phyloP scores from a whole-genome alignment of 2,329 filamentous ascomycete genomes.

The Stagonosporopsis cucurbitacearum region DNA sequence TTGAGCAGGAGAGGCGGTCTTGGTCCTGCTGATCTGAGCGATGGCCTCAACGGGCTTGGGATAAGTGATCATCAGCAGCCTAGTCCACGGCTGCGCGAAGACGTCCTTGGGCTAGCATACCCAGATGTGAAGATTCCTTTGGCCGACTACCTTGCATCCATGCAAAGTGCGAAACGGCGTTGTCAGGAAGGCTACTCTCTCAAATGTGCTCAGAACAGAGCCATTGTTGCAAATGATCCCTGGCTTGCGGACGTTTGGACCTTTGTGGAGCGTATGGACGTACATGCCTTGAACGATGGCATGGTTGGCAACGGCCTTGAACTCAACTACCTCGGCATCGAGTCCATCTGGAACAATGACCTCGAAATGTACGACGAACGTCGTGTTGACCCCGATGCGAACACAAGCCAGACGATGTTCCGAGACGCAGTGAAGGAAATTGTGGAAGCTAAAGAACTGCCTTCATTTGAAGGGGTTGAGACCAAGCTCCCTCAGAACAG shows the following conservation, averaged over 20 bases:
- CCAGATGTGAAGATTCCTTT: constrained; percentile 43
- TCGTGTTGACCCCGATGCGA: constrained; percentile 45
- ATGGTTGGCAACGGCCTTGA: constrained; percentile 74
- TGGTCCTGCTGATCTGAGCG: constrained; percentile 35
- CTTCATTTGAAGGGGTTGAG: constrained; percentile 66
- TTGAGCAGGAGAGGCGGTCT: constrained; percentile 37
- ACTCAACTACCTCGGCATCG: constrained; percentile 76
- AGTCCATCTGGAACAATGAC: constrained; percentile 73
- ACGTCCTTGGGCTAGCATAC: constrained; percentile 46
- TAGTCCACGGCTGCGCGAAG: constrained; percentile 47
- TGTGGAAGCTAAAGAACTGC: constrained; percentile 67
- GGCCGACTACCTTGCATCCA: constrained; percentile 42
- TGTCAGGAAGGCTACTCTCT: constrained; percentile 64
- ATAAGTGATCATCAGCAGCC: constrained; percentile 28
- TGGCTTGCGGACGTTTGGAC: constrained; percentile 83
- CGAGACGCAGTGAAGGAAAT: constrained; percentile 64
- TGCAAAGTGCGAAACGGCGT: constrained; percentile 56
- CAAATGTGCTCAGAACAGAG: constrained; percentile 68
- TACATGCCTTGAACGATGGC: constrained; percentile 69
- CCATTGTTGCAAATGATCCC: constrained; percentile 72
- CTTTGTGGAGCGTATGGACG: constrained; percentile 71
- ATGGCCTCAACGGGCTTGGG: constrained; percentile 38
- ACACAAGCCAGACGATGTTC: constrained; percentile 64
- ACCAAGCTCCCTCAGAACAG: constrained; percentile 74
- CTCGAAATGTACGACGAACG: constrained; percentile 61